phyloP scores from a whole-genome alignment of 2,329 filamentous ascomycete species.

The Penicillium sp. region DNA sequence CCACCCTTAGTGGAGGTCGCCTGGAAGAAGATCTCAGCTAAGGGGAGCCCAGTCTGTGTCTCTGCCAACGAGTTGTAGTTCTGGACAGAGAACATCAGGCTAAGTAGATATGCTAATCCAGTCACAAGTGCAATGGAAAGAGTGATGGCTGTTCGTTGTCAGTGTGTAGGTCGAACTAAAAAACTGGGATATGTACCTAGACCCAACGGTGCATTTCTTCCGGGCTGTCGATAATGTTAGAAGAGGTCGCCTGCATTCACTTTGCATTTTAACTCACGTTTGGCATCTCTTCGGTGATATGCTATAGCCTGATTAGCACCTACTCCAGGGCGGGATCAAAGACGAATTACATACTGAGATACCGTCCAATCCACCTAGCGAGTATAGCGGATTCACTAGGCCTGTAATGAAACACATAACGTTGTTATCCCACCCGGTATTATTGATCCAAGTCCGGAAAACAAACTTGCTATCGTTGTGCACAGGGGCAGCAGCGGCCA shows the following conservation, averaged over 20 bases:
- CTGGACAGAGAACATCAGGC: conserved; percentile 51
- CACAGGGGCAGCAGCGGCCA: conserved; percentile 45
- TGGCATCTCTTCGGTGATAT: conserved; percentile 52
- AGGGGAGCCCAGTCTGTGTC: conserved; percentile 49
- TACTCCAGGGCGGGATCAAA: not conserved
- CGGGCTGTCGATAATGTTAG: conserved; percentile 20
- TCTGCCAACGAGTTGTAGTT: conserved; percentile 44
- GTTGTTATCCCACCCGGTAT: conserved; percentile 51
- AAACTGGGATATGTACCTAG: conserved; percentile 17
- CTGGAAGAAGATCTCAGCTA: conserved; percentile 63
- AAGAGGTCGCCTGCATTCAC: not conserved
- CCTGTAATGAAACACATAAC: conserved; percentile 51
- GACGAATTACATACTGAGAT: conserved; percentile 30
- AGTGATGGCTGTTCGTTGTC: conserved; percentile 35
- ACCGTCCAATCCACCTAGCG: conserved; percentile 47
- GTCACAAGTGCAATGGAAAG: conserved; percentile 50
- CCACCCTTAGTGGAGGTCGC: conserved; percentile 50
- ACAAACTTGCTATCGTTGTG: conserved; percentile 49
- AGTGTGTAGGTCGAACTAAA: conserved; percentile 3
- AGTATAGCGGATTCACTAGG: conserved; percentile 48
- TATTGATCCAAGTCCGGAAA: conserved; percentile 51
- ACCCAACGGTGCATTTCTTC: conserved; percentile 31
- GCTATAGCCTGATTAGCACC: conserved; percentile 20
- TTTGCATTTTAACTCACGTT: conserved; percentile 35
- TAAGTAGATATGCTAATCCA: conserved; percentile 48